These are phyloP conservation scores for Colletotrichum viniferum DNA, from an alignment of 2,329 filamentous ascomycete genomes.

Conservation along the genomic window DNA sequence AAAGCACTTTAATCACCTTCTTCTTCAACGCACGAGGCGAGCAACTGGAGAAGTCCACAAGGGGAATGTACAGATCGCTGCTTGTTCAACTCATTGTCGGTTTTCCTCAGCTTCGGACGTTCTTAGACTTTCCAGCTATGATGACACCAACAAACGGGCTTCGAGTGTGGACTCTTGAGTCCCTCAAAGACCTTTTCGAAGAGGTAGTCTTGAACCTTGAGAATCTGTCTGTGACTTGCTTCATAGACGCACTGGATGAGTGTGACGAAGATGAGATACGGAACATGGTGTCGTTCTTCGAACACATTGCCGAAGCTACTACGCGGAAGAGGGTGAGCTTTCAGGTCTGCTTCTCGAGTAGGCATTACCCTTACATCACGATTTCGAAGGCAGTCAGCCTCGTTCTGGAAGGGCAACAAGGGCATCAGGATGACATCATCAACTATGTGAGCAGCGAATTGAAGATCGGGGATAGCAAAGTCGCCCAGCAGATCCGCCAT, in stretches of 20 bases:
- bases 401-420: conserved; percentile 26
- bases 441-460: conserved; percentile 34
- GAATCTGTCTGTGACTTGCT: conserved; percentile 5
- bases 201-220: not conserved
- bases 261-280: not conserved
- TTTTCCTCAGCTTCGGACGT: not conserved
- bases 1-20: not conserved
- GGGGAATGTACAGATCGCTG: not conserved
- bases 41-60: not conserved
- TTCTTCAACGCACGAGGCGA: not conserved
- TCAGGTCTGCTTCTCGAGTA: conserved; percentile 7
- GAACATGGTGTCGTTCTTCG: not conserved
- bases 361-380: conserved; percentile 11
- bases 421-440: conserved; percentile 37
- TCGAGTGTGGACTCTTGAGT: not conserved
- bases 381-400: conserved; percentile 31
- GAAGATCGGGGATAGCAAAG: accelerated
- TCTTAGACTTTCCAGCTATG: not conserved
- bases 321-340: conserved; percentile 22
- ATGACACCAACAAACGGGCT: accelerated
- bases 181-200: not conserved
- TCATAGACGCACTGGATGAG: conserved; percentile 13
- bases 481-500: conserved; percentile 25
- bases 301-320: not conserved
- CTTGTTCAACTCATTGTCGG: not conserved